Conservation (phyloP, 2,329 filamentous ascomycete species). For the Fusarium praegraminearum region DNA sequence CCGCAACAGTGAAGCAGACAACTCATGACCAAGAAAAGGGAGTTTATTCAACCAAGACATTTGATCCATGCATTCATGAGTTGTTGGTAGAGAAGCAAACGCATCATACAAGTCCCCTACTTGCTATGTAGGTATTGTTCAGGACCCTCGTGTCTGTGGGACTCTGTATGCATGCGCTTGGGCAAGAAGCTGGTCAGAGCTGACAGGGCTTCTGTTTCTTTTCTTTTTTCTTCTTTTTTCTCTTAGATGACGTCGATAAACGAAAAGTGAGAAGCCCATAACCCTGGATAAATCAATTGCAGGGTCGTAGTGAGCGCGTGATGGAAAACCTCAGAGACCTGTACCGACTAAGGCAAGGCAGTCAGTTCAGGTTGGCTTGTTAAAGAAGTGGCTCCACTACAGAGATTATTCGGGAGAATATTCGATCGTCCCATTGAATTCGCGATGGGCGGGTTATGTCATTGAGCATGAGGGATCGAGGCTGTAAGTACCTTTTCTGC, state of each 20-base stretch:
- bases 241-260: constrained; percentile 29
- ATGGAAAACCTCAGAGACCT: constrained; percentile 20
- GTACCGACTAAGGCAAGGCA: not conserved
- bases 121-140: not conserved
- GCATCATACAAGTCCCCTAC: not conserved
- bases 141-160: not conserved
- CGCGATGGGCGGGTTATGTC: constrained; percentile 31
- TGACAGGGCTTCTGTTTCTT: not conserved
- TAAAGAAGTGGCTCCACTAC: constrained; percentile 11
- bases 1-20: constrained; percentile 6
- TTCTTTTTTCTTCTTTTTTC: not conserved
- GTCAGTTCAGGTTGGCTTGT: constrained; percentile 12
- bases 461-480: constrained; percentile 23
- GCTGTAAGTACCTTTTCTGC: constrained; percentile 1
- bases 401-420: constrained; percentile 20
- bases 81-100: not conserved
- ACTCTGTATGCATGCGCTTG: not conserved
- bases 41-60: not conserved
- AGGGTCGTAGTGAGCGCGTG: constrained; percentile 27
- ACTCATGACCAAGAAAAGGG: not conserved
- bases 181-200: not conserved
- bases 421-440: constrained; percentile 36
- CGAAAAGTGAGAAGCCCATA: constrained; percentile 1
- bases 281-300: constrained; percentile 24
- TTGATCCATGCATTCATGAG: constrained; percentile 1